Base-by-base conservation (phyloP, 2,329 filamentous ascomycete genomes). In the Phialocephala sp. region DNA sequence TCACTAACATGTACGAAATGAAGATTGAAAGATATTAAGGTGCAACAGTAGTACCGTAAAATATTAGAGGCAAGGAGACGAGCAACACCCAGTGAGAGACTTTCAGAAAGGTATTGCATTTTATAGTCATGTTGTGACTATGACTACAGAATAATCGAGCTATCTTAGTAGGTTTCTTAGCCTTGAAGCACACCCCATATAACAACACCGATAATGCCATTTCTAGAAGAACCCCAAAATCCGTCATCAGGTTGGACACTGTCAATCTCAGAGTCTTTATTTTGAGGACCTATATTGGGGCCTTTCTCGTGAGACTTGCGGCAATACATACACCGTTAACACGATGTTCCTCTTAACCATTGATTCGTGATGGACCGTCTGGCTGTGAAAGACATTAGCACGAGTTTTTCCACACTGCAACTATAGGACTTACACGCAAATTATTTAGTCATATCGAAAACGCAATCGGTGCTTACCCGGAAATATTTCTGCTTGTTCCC, bases 401-500 rank as follows among this genome's bases (percentile, higher is more conserved):
- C 6, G 18, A 22, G 4, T 24, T 14, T n/a, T 5, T 35, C 27
- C 50, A 54, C 32, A 54, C 24, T n/a, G 4, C 50, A 18, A 22
- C 15, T 32, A 9, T 11, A 54, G n/a, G 24, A 35, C 50, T 18
- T 32, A 54, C 27, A n/a, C 50, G 32, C 24, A 32, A 32, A 32
- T 57, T 14, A 39, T 22, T 57, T 57, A 12, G 35, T 57, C 35
- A 39, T 18, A 39, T 57, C 55, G 3, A 4, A 39, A 57, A 57
- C 55, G n/a, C 32, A 39, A 22, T 15, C 14, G 27, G 59, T 62
- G 22, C 50, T 57, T 14, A 71, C 72, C 60, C 68, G 71, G 36
- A 67, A 75, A 18, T 62, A 65, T 63, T 74, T 75, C 66, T 75
- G 73, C 63, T 65, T 68, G 62, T 74, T 74, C 14, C 66, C 72